Base-by-base conservation (phyloP, 2,329 filamentous ascomycete genomes). In the Stagonosporopsis rhizophila region DNA sequence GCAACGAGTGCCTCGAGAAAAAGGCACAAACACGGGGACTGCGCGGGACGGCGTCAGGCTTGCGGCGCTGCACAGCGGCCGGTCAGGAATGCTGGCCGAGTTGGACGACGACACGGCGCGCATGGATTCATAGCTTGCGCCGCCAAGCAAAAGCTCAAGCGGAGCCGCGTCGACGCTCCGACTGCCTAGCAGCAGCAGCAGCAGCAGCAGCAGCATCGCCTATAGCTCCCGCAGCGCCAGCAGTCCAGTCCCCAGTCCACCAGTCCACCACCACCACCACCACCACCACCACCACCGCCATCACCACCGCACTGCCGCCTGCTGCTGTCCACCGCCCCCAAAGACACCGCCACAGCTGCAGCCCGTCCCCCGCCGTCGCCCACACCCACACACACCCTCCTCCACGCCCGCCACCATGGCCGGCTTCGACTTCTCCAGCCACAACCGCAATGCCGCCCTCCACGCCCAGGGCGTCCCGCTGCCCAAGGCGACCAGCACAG, bases 371-470 rank as follows among this genome's bases (percentile, higher is more conserved):
- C 11, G n/a, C 42, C n/a, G n/a, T n/a, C n/a, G n/a, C n/a, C 19
- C 15, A 11, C 44, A 17, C 32, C 23, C 32, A 30, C 15, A 27
- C 37, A 23, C 15, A 1, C 4, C 20, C 42, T 44, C 38, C 34
- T 14, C 35, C 38, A n/a, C 38, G 22, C 15, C 44, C 52, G 37
- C 65, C 80, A 88, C 74, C 72, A 99, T 99, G 95, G 89, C 91
- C 72, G 72, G 72, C 68, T 74, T 74, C 70, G 72, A 98, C 83
- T 99, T 99, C 85, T 96, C 92, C 79, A 99, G 99, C 85, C 95
- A 98, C 87, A 96, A 96, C 86, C 92, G 95, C 83, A 99, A 99
- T 87, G 87, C 90, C 77, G 94, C 94, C 64, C 87, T 99, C 68
- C 94, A 98, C 78, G 92, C 94, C 71, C 88, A 89, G 79, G 96